Base-by-base conservation (phyloP, 1,284 basidiomycete species). In the Irpex sp. region DNA sequence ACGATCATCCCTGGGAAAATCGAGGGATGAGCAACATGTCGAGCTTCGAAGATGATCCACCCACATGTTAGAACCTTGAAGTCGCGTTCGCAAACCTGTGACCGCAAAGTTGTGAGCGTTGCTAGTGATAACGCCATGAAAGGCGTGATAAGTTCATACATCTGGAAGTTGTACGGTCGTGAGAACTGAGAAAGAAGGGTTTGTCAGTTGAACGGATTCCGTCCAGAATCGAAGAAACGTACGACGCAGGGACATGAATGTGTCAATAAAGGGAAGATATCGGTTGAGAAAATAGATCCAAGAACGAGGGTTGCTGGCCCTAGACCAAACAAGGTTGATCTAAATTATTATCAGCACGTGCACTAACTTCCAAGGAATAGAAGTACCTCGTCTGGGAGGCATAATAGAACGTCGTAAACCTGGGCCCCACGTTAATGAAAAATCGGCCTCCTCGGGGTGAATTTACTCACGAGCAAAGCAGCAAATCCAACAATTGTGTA, bases 231-330 rank as follows among this genome's bases (percentile, higher is more conserved):
- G 44, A 48, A 13, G 31, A 21, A 31, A 61, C 15, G 44, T 60
- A 76, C 78, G 64, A 34, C 73, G 66, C n/a, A 80, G 64, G 21
- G 73, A 70, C 63, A 80, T 56, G 60, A 79, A 74, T 3, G 76
- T 78, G 63, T 80, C 79, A 31, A 80, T 65, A 64, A 79, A 79
- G 1, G 79, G 79, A 44, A 77, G 68, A 65, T 81, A 80, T 56
- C 79, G 75, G 65, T 81, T 81, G 17, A 78, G 61, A 40, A 78
- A 67, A 67, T 78, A 80, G 7, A 80, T 68, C 8, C 74, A 51
- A 8, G 76, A 76, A 44, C 77, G 75, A 31, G 75, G 64, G 1
- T 73, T 70, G 68, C 75, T 73, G 5, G 75, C 72, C 34, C 67
- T 65, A 26, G 69, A 72, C 79, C 78, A 80, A 26, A 79, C 75